Conservation (phyloP, 768 basidiomycete genomes). For the Peribolospora kevripleyi region DNA sequence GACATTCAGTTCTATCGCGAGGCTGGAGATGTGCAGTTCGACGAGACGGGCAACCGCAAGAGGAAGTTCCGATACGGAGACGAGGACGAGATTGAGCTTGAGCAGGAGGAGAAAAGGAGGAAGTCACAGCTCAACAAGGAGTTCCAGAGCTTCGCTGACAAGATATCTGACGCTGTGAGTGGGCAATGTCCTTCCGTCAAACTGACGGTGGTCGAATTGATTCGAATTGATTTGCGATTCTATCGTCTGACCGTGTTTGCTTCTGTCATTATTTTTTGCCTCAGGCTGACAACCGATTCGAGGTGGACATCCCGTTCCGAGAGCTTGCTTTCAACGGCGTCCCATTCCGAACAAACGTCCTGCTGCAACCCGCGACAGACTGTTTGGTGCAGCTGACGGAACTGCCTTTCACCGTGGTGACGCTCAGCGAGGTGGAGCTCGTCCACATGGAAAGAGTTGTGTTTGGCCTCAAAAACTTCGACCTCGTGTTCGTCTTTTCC, state of each 20-base stretch:
- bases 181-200: background rate
- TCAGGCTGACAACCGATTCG: slow-evolving; percentile 58
- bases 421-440: slow-evolving; percentile 80
- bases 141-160: slow-evolving; percentile 78
- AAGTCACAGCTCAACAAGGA: slow-evolving; percentile 75
- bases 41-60: slow-evolving; percentile 97
- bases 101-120: slow-evolving; percentile 83
- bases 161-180: slow-evolving; percentile 67
- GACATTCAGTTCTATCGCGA: slow-evolving; percentile 97
- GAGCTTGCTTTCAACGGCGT: slow-evolving; percentile 94
- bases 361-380: slow-evolving; percentile 85
- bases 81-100: slow-evolving; percentile 97
- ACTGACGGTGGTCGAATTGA: no score
- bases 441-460: slow-evolving; percentile 92
- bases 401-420: slow-evolving; percentile 84
- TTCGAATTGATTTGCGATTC: no score
- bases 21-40: slow-evolving; percentile 89
- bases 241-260: background rate
- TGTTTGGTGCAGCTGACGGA: slow-evolving; percentile 89
- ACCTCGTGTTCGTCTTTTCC: slow-evolving; percentile 87
- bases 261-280: slow-evolving; percentile 8
- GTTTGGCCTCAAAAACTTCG: slow-evolving; percentile 87
- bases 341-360: slow-evolving; percentile 79
- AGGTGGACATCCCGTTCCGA: slow-evolving; percentile 88
- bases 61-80: slow-evolving; percentile 78